A percentile compares a stretch with the other conserved stretches of the same genome.
These are phyloP conservation scores for Aspergillus quadrilineatus DNA, from an alignment of 2,329 filamentous ascomycete genomes.

Conservation along the genomic window DNA sequence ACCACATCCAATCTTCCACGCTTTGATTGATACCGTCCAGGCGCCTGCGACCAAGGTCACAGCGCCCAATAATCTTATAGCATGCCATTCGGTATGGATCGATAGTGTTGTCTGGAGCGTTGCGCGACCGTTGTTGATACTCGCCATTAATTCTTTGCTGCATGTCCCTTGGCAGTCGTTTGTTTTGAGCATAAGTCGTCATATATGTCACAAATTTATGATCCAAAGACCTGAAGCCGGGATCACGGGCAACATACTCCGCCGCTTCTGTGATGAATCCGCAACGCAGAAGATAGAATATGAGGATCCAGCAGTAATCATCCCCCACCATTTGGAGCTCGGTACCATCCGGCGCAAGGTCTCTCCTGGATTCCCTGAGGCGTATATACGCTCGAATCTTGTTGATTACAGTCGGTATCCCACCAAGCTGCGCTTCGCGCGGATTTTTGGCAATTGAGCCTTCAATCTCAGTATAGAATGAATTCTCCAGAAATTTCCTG, in stretches of 20 bases:
- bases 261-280: slow-evolving; percentile 82
- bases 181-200: slow-evolving; percentile 76
- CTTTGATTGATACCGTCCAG: slow-evolving; percentile 59
- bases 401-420: slow-evolving; percentile 80
- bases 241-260: slow-evolving; percentile 77
- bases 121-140: slow-evolving; percentile 79
- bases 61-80: slow-evolving; percentile 92
- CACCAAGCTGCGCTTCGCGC: slow-evolving; percentile 83
- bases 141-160: slow-evolving; percentile 87
- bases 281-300: slow-evolving; percentile 86
- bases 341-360: slow-evolving; percentile 76
- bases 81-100: slow-evolving; percentile 96
- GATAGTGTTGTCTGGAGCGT: slow-evolving; percentile 80
- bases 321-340: slow-evolving; percentile 76
- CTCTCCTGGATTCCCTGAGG: slow-evolving; percentile 74
- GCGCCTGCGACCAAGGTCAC: slow-evolving; percentile 58
- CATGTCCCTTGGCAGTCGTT: slow-evolving; percentile 72
- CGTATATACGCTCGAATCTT: slow-evolving; percentile 92
- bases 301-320: slow-evolving; percentile 88
- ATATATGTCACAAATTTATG: slow-evolving; percentile 87
- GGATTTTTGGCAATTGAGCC: slow-evolving; percentile 76
- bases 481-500: slow-evolving; percentile 73
- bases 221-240: slow-evolving; percentile 85
- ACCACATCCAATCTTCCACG: slow-evolving; percentile 67
- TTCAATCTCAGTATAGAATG: slow-evolving; percentile 77